Conservation (phyloP, 139 green algal species). For the Mesotaenium endlicherianum region DNA sequence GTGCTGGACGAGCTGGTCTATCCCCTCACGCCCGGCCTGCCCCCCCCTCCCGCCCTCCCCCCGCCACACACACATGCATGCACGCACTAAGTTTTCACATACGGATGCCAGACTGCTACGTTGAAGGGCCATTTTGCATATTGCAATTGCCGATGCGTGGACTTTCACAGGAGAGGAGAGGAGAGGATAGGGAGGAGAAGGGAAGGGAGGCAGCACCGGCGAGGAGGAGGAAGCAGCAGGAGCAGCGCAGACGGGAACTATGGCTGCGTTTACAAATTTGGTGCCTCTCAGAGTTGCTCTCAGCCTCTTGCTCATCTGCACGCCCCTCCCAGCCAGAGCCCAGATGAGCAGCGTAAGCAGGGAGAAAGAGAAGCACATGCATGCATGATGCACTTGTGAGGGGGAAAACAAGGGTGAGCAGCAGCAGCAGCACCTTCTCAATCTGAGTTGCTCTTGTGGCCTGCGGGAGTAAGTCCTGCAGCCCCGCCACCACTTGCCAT, state of each 20-base stretch:
- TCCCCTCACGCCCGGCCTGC: neutral
- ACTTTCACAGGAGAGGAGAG: neutral
- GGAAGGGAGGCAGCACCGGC: neutral
- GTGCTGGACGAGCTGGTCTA: constrained; percentile 5
- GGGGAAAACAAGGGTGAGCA: neutral
- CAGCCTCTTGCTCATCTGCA: constrained; percentile 48
- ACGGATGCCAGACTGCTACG: neutral
- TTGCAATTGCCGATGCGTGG: neutral
- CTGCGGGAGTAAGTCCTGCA: constrained; percentile 65
- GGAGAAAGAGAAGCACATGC: neutral
- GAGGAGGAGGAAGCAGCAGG: constrained; percentile 4
- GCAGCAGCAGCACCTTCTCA: constrained; percentile 23
- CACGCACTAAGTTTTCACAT: too few relatives aligned
- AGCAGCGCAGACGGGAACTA: constrained; percentile 69
- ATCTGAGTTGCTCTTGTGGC: constrained; percentile 65
- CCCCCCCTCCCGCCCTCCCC: neutral
- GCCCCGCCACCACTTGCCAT: neutral
- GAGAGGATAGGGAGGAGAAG: neutral
- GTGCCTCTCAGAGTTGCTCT: constrained; percentile 70
- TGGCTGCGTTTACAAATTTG: constrained; percentile 73
- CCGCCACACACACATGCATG: neutral
- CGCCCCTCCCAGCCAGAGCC: neutral
- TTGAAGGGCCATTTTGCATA: neutral
- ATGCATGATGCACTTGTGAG: neutral
- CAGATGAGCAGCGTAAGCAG: neutral